Conservation (phyloP, 345 rosid genomes). For the Boechera retrofracta region DNA sequence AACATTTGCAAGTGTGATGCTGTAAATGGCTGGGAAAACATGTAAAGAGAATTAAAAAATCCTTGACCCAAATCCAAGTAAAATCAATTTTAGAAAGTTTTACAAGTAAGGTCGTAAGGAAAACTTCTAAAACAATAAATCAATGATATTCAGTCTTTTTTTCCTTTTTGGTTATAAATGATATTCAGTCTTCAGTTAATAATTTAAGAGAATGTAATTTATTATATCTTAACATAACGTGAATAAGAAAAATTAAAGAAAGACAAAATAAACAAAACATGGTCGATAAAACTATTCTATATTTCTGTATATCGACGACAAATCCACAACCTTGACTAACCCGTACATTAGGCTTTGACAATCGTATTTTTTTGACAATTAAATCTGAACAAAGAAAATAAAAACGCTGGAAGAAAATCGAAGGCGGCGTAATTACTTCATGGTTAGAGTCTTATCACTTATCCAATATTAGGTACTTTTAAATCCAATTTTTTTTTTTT, state of each 20-base stretch:
- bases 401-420: conserved; percentile 1
- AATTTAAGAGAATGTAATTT: background rate
- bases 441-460: background rate
- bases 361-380: conserved; percentile 44
- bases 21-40: background rate
- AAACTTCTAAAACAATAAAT: background rate
- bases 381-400: conserved; percentile 22
- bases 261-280: background rate
- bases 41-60: background rate
- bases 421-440: conserved; percentile 27
- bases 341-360: conserved; percentile 40
- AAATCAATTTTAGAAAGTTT: background rate
- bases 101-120: background rate
- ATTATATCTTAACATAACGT: background rate
- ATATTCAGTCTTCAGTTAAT: background rate
- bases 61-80: background rate
- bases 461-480: conserved; percentile 29
- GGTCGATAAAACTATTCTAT: background rate
- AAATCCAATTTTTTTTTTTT: background rate
- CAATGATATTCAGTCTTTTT: background rate
- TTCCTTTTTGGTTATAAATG: background rate
- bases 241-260: background rate
- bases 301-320: conserved; percentile 9
- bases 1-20: background rate
- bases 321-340: conserved; percentile 32